These are phyloP conservation scores for Pseudozyma hubeiensis DNA, from an alignment of 1,284 basidiomycete genomes.

Conservation along the genomic window DNA sequence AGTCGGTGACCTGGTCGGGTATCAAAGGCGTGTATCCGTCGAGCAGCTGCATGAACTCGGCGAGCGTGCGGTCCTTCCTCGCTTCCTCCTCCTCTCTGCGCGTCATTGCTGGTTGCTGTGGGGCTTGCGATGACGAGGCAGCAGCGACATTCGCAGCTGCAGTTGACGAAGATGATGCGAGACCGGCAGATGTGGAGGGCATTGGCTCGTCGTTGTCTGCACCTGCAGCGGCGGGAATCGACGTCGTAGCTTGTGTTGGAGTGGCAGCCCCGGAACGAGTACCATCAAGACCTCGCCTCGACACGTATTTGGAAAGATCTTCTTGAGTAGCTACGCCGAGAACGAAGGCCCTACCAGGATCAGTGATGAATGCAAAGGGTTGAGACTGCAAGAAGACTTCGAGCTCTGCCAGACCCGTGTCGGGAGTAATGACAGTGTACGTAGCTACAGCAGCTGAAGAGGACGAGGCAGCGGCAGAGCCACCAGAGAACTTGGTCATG, in stretches of 20 bases:
- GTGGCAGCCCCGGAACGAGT: constrained; percentile 42
- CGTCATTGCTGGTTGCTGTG: constrained; percentile 55
- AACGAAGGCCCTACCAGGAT: constrained; percentile 58
- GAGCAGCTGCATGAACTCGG: constrained; percentile 93
- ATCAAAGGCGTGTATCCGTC: constrained; percentile 97
- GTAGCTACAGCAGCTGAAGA: constrained; percentile 28
- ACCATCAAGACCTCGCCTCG: constrained; percentile 50
- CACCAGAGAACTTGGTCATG: constrained; percentile 58
- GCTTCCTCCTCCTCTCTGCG: constrained; percentile 79
- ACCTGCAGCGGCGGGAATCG: constrained; percentile 8
- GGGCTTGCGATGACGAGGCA: constrained; percentile 30
- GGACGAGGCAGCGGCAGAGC: constrained; percentile 10
- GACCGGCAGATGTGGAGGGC: constrained; percentile 29
- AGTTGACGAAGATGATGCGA: constrained; percentile 21
- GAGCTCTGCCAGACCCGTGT: constrained; percentile 65
- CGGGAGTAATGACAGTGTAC: constrained; percentile 62
- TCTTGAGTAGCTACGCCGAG: constrained; percentile 60
- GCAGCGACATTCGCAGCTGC: constrained; percentile 19
- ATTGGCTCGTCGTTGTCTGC: constrained; percentile 40
- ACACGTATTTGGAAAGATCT: constrained; percentile 61
- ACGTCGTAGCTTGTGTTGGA: constrained; percentile 33
- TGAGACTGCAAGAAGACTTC: constrained; percentile 60
- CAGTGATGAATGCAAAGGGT: constrained; percentile 66
- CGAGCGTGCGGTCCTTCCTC: constrained; percentile 80
- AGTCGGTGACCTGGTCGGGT: constrained; percentile 97